A percentile compares a stretch with the other conserved stretches of the same genome.
Evolutionary conservation across 257 asterid genomes (phyloP).

Genomic region (Rubia yunnanensis): DNA sequence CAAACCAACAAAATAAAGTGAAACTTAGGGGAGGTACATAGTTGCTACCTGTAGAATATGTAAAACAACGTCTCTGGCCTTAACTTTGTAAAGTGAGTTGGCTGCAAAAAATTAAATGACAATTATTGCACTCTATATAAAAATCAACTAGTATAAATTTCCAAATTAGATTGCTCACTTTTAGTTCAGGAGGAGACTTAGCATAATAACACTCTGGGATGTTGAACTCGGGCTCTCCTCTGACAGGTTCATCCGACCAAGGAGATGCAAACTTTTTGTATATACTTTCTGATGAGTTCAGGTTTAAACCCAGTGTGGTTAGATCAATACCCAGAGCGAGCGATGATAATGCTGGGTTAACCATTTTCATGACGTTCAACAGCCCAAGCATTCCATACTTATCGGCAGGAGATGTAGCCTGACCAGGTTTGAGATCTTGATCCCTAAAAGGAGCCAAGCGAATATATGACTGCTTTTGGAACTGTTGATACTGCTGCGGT

Average conservation of each 20-base stretch:
- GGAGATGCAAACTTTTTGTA: slow-evolving; percentile 86
- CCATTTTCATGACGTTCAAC: slow-evolving; percentile 51
- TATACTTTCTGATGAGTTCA: slow-evolving; percentile 69
- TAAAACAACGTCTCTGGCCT: slow-evolving; percentile 59
- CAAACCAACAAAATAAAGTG: background rate
- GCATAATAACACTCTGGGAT: slow-evolving; percentile 70
- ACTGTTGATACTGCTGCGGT: slow-evolving; percentile 66
- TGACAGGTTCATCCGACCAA: slow-evolving; percentile 80
- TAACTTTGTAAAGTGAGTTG: slow-evolving; percentile 49
- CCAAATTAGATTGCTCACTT: slow-evolving; percentile 34
- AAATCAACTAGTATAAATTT: background rate
- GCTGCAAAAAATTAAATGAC: slow-evolving; percentile 36
- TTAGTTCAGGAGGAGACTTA: slow-evolving; percentile 49
- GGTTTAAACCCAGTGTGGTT: slow-evolving; percentile 68
- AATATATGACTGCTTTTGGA: slow-evolving; percentile 60
- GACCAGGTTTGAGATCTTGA: slow-evolving; percentile 46
- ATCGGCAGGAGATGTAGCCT: slow-evolving; percentile 52
- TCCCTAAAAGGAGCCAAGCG: slow-evolving; percentile 58
- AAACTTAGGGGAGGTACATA: background rate
- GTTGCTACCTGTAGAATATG: slow-evolving; percentile 66
- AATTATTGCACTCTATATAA: slow-evolving; percentile 2
- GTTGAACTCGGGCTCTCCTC: slow-evolving; percentile 70
- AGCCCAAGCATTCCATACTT: slow-evolving; percentile 72
- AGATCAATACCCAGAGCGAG: slow-evolving; percentile 79
- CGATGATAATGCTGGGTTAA: slow-evolving; percentile 54